Percentiles rank a stretch among this genome's conserved stretches.
Evolutionary conservation across 2,329 filamentous ascomycete genomes (phyloP).

Genomic region (Phialophora tarda): DNA sequence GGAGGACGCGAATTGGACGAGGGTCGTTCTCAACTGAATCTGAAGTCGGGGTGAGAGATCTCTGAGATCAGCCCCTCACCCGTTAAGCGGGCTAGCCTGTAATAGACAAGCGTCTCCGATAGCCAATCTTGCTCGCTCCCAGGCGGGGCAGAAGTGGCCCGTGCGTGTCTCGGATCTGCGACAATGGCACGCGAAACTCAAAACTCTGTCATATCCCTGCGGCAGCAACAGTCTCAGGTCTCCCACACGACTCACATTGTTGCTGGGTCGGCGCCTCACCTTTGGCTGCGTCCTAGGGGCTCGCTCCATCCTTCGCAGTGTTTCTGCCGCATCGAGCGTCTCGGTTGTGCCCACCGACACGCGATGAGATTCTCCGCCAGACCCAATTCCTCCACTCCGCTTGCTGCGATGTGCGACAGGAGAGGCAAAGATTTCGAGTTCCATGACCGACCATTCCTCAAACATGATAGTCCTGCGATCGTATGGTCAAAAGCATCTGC

Average conservation of each 20-base stretch:
- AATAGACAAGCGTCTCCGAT: not conserved
- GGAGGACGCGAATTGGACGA: not conserved
- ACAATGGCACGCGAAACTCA: slow-evolving; percentile 16
- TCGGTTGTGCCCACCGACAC: slow-evolving; percentile 11
- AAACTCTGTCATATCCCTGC: slow-evolving; percentile 9
- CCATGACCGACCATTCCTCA: slow-evolving; percentile 3
- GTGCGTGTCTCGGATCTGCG: slow-evolving; percentile 6
- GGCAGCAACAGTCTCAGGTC: slow-evolving; percentile 21
- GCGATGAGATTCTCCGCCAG: slow-evolving; percentile 1
- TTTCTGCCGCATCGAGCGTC: slow-evolving; percentile 25
- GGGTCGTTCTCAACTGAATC: not conserved
- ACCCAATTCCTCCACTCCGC: slow-evolving; percentile 22
- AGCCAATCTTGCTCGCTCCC: not conserved
- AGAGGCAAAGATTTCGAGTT: not conserved
- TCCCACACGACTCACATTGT: slow-evolving; percentile 9
- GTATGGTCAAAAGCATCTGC: not conserved
- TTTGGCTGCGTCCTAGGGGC: not conserved
- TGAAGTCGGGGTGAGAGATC: not conserved
- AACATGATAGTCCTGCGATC: slow-evolving; percentile 19
- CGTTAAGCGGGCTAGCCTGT: not conserved
- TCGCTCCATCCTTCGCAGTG: not conserved
- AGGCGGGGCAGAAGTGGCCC: not conserved
- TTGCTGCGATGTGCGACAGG: slow-evolving; percentile 26
- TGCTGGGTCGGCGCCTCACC: slow-evolving; percentile 18
- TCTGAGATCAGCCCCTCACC: not conserved